Evolutionary conservation across 225 moss, liverwort and hornwort species (phyloP), one percentile per base, ranked within the genome.

Genomic region (Sphagnum tenellum): DNA sequence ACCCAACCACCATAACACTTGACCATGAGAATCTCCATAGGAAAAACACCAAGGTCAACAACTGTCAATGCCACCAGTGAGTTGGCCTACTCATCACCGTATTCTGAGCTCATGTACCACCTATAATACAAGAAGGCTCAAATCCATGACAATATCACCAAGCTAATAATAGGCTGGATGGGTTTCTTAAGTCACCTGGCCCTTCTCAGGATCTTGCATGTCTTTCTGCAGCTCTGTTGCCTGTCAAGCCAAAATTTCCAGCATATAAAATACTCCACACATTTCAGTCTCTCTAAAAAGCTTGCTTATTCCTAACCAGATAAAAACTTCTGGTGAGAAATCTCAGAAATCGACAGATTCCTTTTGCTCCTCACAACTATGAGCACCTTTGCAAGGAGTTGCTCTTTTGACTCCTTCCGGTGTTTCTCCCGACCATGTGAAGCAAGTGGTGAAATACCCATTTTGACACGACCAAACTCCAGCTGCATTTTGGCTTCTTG

Each of bases 141-240:
- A 29, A 29, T 29, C 29, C 29, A 0, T 29, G 29, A 29, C 29
- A 29, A 29, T 29, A 29, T 29, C 29, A 7, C n/a, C 9, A 60
- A 46, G 14, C 46, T 56, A 5, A 12, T 13, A 50, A 8, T 49
- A 3, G n/a, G 4, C 49, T 63, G 62, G 45, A 44, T 13, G 4
- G 6, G 47, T 44, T 44, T 10, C 50, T 63, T 12, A 56, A 44
- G 48, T 59, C 78, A 98, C 96, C 83, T 86, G 85, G 63, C 96
- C 96, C 72, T 82, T 89, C 64, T 86, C 88, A 56, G 95, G 92
- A 81, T 98, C 90, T 47, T 89, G 83, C 85, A 98, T 98, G 50
- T 79, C 85, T 64, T 83, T 80, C 49, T 93, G 88, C 68, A 98
- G 80, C 65, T 81, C 76, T 58, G 79, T 76, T 66, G 96, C 96